Base-by-base conservation (phyloP, 345 rosid species). In the Lenwebbia sp. region DNA sequence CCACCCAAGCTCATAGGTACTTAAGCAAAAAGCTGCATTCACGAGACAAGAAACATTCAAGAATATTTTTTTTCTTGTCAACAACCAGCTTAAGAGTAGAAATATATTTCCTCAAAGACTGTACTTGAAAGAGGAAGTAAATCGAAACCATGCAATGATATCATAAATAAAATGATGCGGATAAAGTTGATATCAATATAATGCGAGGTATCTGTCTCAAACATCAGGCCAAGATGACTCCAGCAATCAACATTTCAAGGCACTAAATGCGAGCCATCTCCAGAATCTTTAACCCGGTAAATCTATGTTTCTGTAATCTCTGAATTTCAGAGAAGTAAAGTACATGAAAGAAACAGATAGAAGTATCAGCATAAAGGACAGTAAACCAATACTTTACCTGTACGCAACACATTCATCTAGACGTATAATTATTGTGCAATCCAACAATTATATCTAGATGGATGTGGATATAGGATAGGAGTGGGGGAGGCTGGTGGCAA, bases 1-100 rank as follows among this genome's bases (percentile, higher is more conserved):
- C 81, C 96, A 95, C 93, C 94, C 93, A 94, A 93, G 93, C 92
- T 92, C 90, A 89, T 93, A 91, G 97, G 92, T 94, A 94, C 90
- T 93, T 92, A 97, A 96, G 94, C 91, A 90, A 96, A 90, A 93
- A 92, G 96, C 98, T 95, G 98, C 99, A 97, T 93, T 96, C 96
- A 96, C 92, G 93, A 96, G 94, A 95, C 94, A 94, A 70, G 90
- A 93, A 92, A 92, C 86, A 93, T 91, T 95, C 95, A 94, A 92
- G 94, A 95, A 92, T 89, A 91, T 90, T 88, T 85, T 92, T 93
- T 89, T 88, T 90, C 81, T 83, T 41, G 30, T 85, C 86, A 89
- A 89, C 87, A 83, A 84, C 87, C 87, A 85, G 88, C 86, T 92
- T 89, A 87, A 88, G 87, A 52, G 60, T 54, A 70, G 47, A 70